A percentile compares a stretch with the other conserved stretches of the same genome.
Conservation (phyloP, 2,329 filamentous ascomycete genomes). For the Cucurbitaria berberidis region DNA sequence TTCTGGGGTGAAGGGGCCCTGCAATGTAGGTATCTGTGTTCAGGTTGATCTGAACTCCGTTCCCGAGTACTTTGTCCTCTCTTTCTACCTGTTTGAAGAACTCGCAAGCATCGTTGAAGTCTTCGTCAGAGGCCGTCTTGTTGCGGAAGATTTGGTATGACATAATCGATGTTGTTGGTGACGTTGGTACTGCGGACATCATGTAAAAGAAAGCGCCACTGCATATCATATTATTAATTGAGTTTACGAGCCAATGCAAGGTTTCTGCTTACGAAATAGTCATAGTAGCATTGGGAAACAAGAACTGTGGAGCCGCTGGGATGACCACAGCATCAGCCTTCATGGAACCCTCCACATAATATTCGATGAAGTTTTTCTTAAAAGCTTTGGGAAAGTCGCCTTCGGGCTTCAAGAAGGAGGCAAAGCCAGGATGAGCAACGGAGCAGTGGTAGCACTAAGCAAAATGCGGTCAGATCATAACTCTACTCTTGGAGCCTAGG, state of each 20-base stretch:
- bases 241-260: too few species aligned
- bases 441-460: too few species aligned
- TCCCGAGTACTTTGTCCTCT: slow-evolving; percentile 67
- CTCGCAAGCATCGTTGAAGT: slow-evolving; percentile 60
- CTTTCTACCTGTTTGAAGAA: slow-evolving; percentile 67
- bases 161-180: slow-evolving; percentile 58
- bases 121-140: slow-evolving; percentile 61
- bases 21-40: slow-evolving; percentile 65
- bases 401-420: slow-evolving; percentile 55
- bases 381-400: too few species aligned
- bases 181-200: slow-evolving; percentile 58
- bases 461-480: too few species aligned
- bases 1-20: slow-evolving; percentile 63
- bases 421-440: too few species aligned
- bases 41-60: slow-evolving; percentile 63
- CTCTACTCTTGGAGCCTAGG: too few species aligned
- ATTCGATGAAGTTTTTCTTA: too few species aligned
- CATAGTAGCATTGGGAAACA: slow-evolving; percentile 13
- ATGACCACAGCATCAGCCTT: too few species aligned
- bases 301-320: background rate
- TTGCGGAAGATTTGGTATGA: slow-evolving; percentile 66
- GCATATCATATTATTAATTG: background rate
- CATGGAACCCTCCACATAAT: too few species aligned
- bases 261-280: slow-evolving; percentile 7
- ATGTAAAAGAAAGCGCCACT: slow-evolving; percentile 62